Conservation (phyloP, 2,329 filamentous ascomycete genomes). For the Colletotrichum lentis region DNA sequence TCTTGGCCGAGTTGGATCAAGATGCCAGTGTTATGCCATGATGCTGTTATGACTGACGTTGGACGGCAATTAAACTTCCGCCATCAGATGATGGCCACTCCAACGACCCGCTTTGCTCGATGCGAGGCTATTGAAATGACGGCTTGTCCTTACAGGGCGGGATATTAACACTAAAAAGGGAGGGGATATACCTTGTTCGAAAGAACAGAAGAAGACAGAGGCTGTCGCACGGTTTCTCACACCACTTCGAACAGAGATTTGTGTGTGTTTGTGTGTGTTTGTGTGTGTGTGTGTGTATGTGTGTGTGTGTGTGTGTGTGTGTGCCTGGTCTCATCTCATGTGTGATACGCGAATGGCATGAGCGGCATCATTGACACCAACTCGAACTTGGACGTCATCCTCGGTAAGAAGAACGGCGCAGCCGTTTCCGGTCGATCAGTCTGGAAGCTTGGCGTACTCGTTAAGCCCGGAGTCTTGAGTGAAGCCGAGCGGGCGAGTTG, state of each 20-base stretch:
- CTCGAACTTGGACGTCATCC: conserved; percentile 19
- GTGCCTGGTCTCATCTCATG: conserved; percentile 34
- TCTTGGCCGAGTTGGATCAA: not conserved
- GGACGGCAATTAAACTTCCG: not conserved
- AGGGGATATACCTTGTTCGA: not conserved
- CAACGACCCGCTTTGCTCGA: conserved; percentile 25
- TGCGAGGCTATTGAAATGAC: not conserved
- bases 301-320: conserved; percentile 14
- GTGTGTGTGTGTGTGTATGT: too few species aligned
- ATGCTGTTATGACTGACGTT: conserved; percentile 20
- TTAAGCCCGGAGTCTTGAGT: not conserved
- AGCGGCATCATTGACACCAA: not conserved
- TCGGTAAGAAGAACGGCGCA: not conserved
- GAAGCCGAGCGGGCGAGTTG: not conserved
- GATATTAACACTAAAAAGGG: not conserved
- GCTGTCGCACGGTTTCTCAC: not conserved
- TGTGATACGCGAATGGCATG: conserved; percentile 23
- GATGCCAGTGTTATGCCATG: conserved; percentile 4
- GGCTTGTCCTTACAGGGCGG: not conserved
- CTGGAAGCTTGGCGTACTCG: too few species aligned
- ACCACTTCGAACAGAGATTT: not conserved
- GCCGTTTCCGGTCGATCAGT: not conserved
- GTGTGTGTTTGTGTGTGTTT: conserved; percentile 18
- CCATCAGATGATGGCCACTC: conserved; percentile 18
- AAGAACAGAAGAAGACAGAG: not conserved